These are phyloP conservation scores for Nothophytophthora sp. DNA, from an alignment of 352 stramenopile species.

Conservation along the genomic window DNA sequence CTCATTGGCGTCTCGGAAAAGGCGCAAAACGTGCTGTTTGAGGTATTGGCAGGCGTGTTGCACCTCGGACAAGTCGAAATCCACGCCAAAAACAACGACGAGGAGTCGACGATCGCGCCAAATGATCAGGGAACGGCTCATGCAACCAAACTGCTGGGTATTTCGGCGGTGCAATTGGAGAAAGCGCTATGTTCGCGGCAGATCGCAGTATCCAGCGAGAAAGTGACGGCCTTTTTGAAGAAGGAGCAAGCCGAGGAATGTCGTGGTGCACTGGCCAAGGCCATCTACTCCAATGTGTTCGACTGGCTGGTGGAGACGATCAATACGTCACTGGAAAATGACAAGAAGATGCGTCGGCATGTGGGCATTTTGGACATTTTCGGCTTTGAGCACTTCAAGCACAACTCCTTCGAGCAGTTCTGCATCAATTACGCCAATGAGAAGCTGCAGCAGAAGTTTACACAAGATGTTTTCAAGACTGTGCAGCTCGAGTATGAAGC, in stretches of 20 bases:
- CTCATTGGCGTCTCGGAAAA: constrained; percentile 66
- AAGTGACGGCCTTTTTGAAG: constrained; percentile 72
- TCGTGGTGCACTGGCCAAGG: constrained; percentile 94
- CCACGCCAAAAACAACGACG: constrained; percentile 67
- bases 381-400: constrained; percentile 94
- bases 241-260: constrained; percentile 91
- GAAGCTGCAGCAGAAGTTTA: constrained; percentile 93
- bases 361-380: constrained; percentile 95
- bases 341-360: constrained; percentile 53
- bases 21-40: constrained; percentile 62
- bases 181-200: constrained; percentile 72
- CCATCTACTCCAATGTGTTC: constrained; percentile 97
- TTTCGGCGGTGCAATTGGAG: constrained; percentile 53
- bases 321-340: constrained; percentile 73
- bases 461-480: constrained; percentile 88
- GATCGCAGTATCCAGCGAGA: constrained; percentile 80
- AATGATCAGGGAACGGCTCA: constrained; percentile 33
- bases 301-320: constrained; percentile 94
- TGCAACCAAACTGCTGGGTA: constrained; percentile 58
- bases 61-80: constrained; percentile 97
- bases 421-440: constrained; percentile 95
- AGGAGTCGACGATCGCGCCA: constrained; percentile 56
- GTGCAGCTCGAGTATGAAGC: constrained; percentile 89
- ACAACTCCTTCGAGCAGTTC: constrained; percentile 95
- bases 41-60: constrained; percentile 91